A percentile compares a stretch with the other conserved stretches of the same genome.
Conservation (phyloP, 179 eudicot species). For the Drosera spatulata region DNA sequence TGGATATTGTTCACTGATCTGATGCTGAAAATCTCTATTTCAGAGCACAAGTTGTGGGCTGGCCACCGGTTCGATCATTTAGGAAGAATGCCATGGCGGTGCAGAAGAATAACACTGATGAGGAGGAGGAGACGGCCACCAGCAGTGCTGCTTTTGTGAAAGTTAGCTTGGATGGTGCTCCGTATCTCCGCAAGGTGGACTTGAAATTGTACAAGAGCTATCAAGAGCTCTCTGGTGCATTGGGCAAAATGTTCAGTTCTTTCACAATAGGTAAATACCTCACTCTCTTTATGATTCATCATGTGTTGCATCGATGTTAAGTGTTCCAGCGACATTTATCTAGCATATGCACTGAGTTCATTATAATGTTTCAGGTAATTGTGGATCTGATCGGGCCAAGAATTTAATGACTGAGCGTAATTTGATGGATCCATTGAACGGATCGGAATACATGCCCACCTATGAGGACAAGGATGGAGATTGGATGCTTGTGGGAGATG, state of each 20-base stretch:
- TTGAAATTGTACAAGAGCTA: conserved; percentile 62
- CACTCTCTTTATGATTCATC: neutral
- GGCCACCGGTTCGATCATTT: conserved; percentile 83
- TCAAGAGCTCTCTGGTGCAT: conserved; percentile 51
- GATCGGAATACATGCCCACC: neutral
- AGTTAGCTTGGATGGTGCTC: conserved; percentile 57
- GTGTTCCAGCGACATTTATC: neutral
- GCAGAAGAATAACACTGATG: conserved; percentile 28
- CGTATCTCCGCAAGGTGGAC: conserved; percentile 32
- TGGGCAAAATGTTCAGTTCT: conserved; percentile 77
- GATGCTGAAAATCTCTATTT: neutral
- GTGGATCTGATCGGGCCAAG: conserved; percentile 44
- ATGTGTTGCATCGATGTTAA: neutral
- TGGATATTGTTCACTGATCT: neutral
- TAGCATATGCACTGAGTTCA: neutral
- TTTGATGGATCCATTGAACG: conserved; percentile 1
- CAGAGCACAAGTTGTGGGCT: conserved; percentile 84
- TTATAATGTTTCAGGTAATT: conserved; percentile 25
- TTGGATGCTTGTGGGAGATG: no score
- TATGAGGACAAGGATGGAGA: neutral
- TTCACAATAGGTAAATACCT: conserved; percentile 49
- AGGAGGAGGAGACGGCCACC: conserved; percentile 15
- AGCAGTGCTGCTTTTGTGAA: conserved; percentile 43
- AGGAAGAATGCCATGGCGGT: conserved; percentile 51
- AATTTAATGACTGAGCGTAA: neutral